Evolutionary conservation across 164 flowering plant species (phyloP), one percentile per base, ranked within the genome.

Genomic region (Annona cherimola): DNA sequence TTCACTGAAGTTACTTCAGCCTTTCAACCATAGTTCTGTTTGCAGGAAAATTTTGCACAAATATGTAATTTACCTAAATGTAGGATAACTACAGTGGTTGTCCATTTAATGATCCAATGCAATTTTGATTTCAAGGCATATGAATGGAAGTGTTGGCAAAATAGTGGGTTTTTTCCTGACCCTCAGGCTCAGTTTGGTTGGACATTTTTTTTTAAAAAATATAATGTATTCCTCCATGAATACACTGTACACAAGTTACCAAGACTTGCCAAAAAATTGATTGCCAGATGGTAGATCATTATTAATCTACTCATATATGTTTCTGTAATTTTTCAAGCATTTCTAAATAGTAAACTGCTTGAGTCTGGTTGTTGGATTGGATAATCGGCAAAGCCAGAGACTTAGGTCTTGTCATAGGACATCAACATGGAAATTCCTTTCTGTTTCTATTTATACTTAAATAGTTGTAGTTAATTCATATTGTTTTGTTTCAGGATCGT

Each of bases 401-500:
- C 67, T 40, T 9, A 2, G 35, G 41, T 39, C 20, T 62, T 62
- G 9, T 62, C 12, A 39, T 11, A 62, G 65, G 9, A 26, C 40
- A 6, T 39, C 41, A 26, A 62, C 5, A 20, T 7, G 20, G 65
- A 62, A 20, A 18, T 65, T 1, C 8, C 65, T 7, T 40, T 18
- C 46, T 39, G n/a, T 42, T 40, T 65, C 18, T 11, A 12, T 41
- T 65, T 5, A 40, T 14, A 40, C 35, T 65, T 42, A 14, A 40
- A 14, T 35, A n/a, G 44, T 6, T 8, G 6, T 5, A 14, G n/a
- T 43, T 75, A 7, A 44, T 11, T 42, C 62, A 19, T 45, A 5
- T 45, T 43, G 62, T 62, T 62, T 45, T 72, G 64, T 76, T 74
- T 8, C 82, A 95, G 99, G 99, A 95, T 64, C 94, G 99, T 61